Evolutionary conservation across 352 stramenopile genomes (phyloP).

Genomic region (Phytophthora meadii): DNA sequence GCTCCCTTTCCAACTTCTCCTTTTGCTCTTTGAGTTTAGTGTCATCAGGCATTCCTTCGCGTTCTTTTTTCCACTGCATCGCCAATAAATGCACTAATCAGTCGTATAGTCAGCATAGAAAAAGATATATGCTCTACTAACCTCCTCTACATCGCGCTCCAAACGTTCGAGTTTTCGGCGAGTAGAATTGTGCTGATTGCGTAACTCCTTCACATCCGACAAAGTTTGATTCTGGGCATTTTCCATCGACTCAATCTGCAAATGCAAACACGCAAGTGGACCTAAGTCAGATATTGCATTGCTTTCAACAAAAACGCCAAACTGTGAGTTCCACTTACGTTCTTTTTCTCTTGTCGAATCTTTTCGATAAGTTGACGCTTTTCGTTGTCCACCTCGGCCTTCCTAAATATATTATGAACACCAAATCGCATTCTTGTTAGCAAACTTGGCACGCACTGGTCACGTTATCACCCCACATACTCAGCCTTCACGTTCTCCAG

Average conservation of each 20-base stretch:
- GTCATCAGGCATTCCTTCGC: constrained; percentile 58
- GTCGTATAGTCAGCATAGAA: too few relatives aligned
- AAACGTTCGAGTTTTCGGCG: constrained; percentile 72
- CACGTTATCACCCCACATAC: constrained; percentile 35
- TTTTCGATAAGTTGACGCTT: constrained; percentile 69
- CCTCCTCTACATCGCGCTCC: constrained; percentile 65
- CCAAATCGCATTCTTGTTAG: not conserved
- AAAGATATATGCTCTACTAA: constrained; percentile 12
- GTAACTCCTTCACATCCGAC: constrained; percentile 71
- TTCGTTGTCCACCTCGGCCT: constrained; percentile 49
- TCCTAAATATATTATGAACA: constrained; percentile 40
- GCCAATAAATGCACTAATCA: not conserved
- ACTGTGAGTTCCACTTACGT: constrained; percentile 27
- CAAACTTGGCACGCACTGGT: not conserved
- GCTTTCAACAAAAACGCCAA: constrained; percentile 1
- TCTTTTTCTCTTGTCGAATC: constrained; percentile 71
- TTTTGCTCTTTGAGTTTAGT: constrained; percentile 64
- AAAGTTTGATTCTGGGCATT: constrained; percentile 70
- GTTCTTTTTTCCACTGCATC: constrained; percentile 68
- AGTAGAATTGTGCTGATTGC: constrained; percentile 74
- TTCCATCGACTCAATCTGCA: constrained; percentile 73
- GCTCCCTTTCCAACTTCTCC: constrained; percentile 63
- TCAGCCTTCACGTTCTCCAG: constrained; percentile 66
- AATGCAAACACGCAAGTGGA: not conserved
- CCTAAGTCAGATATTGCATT: not conserved